A percentile compares a stretch with the other conserved stretches of the same genome.
These are phyloP conservation scores for Saitozyma sp. DNA, from an alignment of 768 basidiomycete genomes.

Conservation along the genomic window DNA sequence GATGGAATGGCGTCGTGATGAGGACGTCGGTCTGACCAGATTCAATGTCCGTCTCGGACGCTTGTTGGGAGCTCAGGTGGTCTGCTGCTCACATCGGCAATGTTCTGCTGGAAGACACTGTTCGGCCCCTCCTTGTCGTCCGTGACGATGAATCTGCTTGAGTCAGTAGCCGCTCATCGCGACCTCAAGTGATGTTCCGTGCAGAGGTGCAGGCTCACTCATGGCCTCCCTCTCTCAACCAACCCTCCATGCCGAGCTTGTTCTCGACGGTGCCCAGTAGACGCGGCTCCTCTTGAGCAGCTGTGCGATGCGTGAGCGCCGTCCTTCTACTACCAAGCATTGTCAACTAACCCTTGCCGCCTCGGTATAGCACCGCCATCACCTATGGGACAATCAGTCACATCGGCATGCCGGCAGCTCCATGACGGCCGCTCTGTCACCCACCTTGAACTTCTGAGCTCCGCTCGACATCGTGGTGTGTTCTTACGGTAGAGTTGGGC, in stretches of 20 bases:
- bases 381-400: background rate
- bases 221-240: conserved; percentile 71
- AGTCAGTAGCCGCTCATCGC: background rate
- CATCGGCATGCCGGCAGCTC: no score
- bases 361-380: no score
- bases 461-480: no score
- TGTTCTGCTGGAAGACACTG: conserved; percentile 78
- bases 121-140: conserved; percentile 79
- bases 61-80: conserved; percentile 38
- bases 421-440: no score
- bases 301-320: background rate
- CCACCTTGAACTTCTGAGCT: no score
- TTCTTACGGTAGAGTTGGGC: no score
- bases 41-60: background rate
- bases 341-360: no score
- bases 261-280: conserved; percentile 52
- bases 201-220: conserved; percentile 54
- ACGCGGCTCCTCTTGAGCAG: conserved; percentile 48
- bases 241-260: conserved; percentile 71
- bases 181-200: no score
- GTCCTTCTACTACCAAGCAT: no score
- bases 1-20: conserved; percentile 52
- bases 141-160: conserved; percentile 61
- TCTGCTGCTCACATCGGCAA: conserved; percentile 62
- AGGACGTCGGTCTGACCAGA: conserved; percentile 20